A percentile compares a stretch with the other conserved stretches of the same genome.
Evolutionary conservation across 139 green algal genomes (phyloP).

Genomic region (Nannochloris sp.): DNA sequence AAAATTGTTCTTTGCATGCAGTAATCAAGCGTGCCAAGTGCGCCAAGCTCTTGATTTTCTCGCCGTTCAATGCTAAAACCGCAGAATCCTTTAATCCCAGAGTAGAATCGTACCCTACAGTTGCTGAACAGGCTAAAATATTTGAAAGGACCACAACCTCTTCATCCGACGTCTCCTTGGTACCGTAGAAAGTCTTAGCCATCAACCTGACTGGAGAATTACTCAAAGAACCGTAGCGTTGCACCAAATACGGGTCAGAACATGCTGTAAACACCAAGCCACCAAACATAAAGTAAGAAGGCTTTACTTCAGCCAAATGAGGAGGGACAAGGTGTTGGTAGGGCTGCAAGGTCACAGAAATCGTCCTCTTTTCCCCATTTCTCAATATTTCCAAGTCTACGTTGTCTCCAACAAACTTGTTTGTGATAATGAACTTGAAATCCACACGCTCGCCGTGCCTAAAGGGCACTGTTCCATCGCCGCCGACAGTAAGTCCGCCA

Average conservation of each 20-base stretch:
- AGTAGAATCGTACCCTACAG: conserved; percentile 69
- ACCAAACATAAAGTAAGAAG: conserved; percentile 22
- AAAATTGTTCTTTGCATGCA: conserved; percentile 27
- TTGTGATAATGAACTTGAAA: conserved; percentile 49
- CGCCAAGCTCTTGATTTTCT: conserved; percentile 52
- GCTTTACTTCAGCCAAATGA: conserved; percentile 11
- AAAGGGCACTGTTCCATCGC: conserved; percentile 95
- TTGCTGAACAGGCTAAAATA: conserved; percentile 74
- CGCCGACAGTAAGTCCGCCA: conserved; percentile 74
- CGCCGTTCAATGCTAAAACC: conserved; percentile 62
- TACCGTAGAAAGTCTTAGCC: conserved; percentile 14
- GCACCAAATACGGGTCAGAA: conserved; percentile 20
- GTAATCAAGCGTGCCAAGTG: conserved; percentile 65
- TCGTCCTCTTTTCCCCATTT: not conserved
- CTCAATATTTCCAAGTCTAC: conserved; percentile 40
- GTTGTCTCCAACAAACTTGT: conserved; percentile 71
- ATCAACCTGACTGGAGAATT: conserved; percentile 19
- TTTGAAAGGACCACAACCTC: conserved; percentile 69
- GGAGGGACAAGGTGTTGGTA: conserved; percentile 27
- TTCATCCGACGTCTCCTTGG: not conserved
- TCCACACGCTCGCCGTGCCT: conserved; percentile 87
- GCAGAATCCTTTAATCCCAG: conserved; percentile 1
- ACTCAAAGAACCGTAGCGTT: conserved; percentile 22
- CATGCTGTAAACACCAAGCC: conserved; percentile 24
- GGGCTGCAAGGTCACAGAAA: conserved; percentile 5